Evolutionary conservation across 2,329 filamentous ascomycete species (phyloP).

Genomic region (Alternaria gaisen): DNA sequence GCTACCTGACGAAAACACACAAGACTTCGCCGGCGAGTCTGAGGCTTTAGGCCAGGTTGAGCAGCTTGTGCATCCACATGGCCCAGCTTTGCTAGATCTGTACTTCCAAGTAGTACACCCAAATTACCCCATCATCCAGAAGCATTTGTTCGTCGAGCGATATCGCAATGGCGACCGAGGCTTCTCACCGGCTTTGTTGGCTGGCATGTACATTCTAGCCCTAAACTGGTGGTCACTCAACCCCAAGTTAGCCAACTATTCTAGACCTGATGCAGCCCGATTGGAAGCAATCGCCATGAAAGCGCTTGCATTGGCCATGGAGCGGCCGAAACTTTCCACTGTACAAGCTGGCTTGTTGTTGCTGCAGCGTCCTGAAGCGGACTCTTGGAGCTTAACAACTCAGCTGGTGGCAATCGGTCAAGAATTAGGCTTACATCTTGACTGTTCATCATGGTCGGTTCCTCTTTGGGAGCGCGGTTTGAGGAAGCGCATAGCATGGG

Average conservation of each 20-base stretch:
- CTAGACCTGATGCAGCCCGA: conserved; percentile 75
- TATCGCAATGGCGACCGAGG: conserved; percentile 76
- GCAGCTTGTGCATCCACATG: conserved; percentile 77
- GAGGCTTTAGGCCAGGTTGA: conserved; percentile 78
- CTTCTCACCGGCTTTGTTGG: conserved; percentile 78
- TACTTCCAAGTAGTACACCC: conserved; percentile 86
- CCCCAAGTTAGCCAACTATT: conserved; percentile 68
- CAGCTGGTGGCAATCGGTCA: conserved; percentile 88
- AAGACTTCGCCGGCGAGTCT: conserved; percentile 73
- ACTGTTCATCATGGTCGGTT: conserved; percentile 87
- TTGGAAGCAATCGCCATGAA: conserved; percentile 78
- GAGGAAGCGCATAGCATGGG: conserved; percentile 87
- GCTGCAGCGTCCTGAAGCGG: conserved; percentile 77
- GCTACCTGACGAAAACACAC: conserved; percentile 76
- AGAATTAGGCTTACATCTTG: conserved; percentile 87
- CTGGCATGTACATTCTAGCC: conserved; percentile 83
- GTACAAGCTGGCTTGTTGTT: conserved; percentile 80
- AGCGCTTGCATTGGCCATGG: conserved; percentile 78
- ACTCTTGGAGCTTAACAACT: conserved; percentile 85
- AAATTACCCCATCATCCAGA: conserved; percentile 83
- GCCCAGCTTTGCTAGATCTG: conserved; percentile 77
- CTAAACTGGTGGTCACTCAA: conserved; percentile 88
- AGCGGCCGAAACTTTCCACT: conserved; percentile 81
- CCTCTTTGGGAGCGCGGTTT: conserved; percentile 86
- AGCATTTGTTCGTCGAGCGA: conserved; percentile 80